Percentiles rank a stretch among this genome's conserved stretches.
Evolutionary conservation across 306 rosid species (phyloP).

Genomic region (Rosa rugosa): DNA sequence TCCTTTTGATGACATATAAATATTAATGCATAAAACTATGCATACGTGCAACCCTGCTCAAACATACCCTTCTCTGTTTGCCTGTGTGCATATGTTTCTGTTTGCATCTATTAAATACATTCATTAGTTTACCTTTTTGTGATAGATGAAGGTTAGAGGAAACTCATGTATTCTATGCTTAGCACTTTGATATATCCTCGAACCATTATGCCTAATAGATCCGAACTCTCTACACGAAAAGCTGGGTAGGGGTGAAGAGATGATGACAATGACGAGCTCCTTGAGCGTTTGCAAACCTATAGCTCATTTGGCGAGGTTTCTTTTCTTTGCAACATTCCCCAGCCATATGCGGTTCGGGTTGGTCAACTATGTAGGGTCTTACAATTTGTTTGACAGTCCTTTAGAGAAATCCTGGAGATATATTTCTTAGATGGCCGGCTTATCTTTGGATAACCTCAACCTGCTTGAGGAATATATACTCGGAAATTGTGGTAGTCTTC

Average conservation of each 20-base stretch:
- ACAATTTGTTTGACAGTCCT: slow-evolving; percentile 57
- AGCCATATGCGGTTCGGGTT: slow-evolving; percentile 43
- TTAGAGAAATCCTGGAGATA: slow-evolving; percentile 47
- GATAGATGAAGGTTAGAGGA: not conserved
- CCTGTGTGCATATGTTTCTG: not conserved
- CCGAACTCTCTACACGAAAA: slow-evolving; percentile 36
- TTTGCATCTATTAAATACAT: not conserved
- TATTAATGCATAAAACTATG: not conserved
- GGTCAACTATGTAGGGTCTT: slow-evolving; percentile 52
- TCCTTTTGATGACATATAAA: not conserved
- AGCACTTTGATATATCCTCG: not conserved
- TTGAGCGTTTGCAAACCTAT: slow-evolving; percentile 27
- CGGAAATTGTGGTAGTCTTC: not conserved
- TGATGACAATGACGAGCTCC: slow-evolving; percentile 33
- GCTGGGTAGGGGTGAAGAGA: slow-evolving; percentile 38
- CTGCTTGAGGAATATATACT: slow-evolving; percentile 49
- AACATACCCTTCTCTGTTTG: not conserved
- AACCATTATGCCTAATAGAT: slow-evolving; percentile 13
- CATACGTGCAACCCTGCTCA: not conserved
- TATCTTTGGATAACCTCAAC: slow-evolving; percentile 62
- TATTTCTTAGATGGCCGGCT: slow-evolving; percentile 53
- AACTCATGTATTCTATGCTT: not conserved
- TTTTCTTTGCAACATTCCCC: slow-evolving; percentile 58
- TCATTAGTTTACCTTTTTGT: not conserved
- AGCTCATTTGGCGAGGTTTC: slow-evolving; percentile 62